Base-by-base conservation (phyloP, 768 basidiomycete genomes). In the Leccinum subtestaceum region DNA sequence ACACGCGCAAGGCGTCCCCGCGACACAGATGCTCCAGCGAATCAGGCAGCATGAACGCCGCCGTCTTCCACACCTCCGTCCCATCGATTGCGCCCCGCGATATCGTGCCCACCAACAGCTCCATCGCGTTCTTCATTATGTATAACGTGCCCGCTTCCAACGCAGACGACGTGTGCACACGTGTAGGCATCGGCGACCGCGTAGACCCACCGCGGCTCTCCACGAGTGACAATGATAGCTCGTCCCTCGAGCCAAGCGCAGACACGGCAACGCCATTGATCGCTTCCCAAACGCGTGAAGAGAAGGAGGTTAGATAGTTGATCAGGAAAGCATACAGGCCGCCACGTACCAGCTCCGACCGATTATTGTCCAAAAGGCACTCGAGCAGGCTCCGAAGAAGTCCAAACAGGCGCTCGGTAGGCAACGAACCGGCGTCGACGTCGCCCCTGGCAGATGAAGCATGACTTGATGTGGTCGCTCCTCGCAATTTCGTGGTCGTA, bases 21-120 rank as follows among this genome's bases (percentile, higher is more conserved):
- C 82, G 82, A 38, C 86, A 91, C 0, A 95, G 76, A 47, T 89
- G 82, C 17, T 89, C 81, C 8, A 95, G 79, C 1, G 90, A 86
- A 65, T 95, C 93, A 46, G 98, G 78, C 2, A 94, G 78, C 79
- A 95, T 90, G 70, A 95, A 98, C 9, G 95, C 92, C 15, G 97
- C 85, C 3, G 95, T 95, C 75, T 93, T 93, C 96, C 96, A 98
- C 2, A 98, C 92, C 72, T 97, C 95, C 17, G 91, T 86, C 7
- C 95, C 95, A 63, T 97, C 95, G 55, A 27, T 27, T 27, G 25
- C 25, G 25, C 6, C 25, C 25, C 25, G 25, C 25, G 25, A 27
- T 27, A 93, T 89, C 1, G 94, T 80, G 0, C 84, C 74, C 0
- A 94, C 79, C 19, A 98, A 74, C 7, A 88, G 81, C 55, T 96